These are phyloP conservation scores for Akanthomyces dipterigenus DNA, from an alignment of 2,329 filamentous ascomycete genomes.

Conservation along the genomic window DNA sequence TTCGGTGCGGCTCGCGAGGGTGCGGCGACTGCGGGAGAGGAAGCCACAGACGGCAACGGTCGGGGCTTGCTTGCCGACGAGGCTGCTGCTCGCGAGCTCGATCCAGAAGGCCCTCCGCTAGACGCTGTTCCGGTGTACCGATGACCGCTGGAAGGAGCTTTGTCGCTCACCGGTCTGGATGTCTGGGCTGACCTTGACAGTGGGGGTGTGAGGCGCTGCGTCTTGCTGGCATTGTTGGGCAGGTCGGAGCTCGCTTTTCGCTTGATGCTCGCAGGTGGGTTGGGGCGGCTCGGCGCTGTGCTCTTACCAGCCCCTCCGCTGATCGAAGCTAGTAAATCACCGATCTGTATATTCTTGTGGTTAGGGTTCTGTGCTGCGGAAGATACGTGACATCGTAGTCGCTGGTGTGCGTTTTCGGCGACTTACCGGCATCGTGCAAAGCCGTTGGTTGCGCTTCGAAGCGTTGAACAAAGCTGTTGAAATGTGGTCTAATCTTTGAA, in stretches of 20 bases:
- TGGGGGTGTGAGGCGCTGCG: conserved; percentile 26
- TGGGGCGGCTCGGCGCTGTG: conserved; percentile 19
- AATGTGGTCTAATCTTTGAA: neutral
- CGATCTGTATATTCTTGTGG: conserved; percentile 29
- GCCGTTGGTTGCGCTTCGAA: neutral
- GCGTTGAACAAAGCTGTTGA: neutral
- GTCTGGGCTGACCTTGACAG: conserved; percentile 11
- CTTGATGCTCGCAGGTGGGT: conserved; percentile 33
- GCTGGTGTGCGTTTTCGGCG: neutral
- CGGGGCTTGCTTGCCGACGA: conserved; percentile 11
- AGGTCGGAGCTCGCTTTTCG: conserved; percentile 52
- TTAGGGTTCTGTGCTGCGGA: neutral
- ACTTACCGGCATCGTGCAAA: conserved; percentile 17
- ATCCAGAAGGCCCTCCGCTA: neutral
- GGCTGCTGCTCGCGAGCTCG: neutral
- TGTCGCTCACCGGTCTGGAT: conserved; percentile 9
- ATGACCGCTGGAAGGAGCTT: neutral
- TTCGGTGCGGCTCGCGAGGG: conserved; percentile 47
- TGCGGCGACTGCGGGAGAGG: conserved; percentile 29
- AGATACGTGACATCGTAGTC: neutral
- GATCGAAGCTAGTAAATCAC: conserved; percentile 56
- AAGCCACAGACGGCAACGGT: conserved; percentile 17
- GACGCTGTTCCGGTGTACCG: conserved; percentile 2
- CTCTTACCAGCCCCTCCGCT: conserved; percentile 44
- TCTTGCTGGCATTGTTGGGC: conserved; percentile 33